phyloP scores from a whole-genome alignment of 2,329 filamentous ascomycete genomes.

The Pyrenochaeta sp. region DNA sequence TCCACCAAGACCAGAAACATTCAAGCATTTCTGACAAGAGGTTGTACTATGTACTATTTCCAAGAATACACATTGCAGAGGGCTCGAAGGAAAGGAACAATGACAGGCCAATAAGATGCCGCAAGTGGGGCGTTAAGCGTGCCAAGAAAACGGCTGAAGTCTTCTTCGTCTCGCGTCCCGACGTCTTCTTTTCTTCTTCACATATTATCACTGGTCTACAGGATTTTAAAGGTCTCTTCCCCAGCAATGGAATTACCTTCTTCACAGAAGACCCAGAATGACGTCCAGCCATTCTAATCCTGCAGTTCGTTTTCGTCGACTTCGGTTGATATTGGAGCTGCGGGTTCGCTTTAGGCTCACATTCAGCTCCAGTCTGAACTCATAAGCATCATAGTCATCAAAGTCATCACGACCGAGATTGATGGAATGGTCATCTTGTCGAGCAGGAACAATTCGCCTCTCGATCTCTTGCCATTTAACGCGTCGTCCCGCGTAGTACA shows the following conservation, averaged over 20 bases:
- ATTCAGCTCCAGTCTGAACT: slow-evolving; percentile 16
- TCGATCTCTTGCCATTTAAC: too few species aligned
- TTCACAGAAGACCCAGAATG: slow-evolving; percentile 45
- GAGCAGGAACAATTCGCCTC: too few species aligned
- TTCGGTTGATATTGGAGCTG: slow-evolving; percentile 44
- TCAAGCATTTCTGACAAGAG: too few species aligned
- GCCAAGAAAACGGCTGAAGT: slow-evolving; percentile 4
- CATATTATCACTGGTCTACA: slow-evolving; percentile 41
- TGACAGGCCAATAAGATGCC: neutral
- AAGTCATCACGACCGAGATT: too few species aligned
- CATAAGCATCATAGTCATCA: too few species aligned
- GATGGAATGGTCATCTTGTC: too few species aligned
- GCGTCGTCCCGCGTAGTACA: slow-evolving; percentile 11
- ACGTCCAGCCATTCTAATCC: slow-evolving; percentile 51
- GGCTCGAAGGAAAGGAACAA: too few species aligned
- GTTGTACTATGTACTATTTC: too few species aligned
- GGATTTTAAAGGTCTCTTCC: slow-evolving; percentile 36
- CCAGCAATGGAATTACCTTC: slow-evolving; percentile 36
- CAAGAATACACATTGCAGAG: too few species aligned
- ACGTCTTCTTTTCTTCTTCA: slow-evolving; percentile 26
- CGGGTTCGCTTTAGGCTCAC: slow-evolving; percentile 52
- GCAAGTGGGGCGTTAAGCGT: neutral
- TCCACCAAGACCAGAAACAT: too few species aligned
- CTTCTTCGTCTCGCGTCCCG: neutral
- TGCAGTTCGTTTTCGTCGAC: slow-evolving; percentile 45